Evolutionary conservation across 352 stramenopile species (phyloP).

Genomic region (Elongisporangium prolatum): DNA sequence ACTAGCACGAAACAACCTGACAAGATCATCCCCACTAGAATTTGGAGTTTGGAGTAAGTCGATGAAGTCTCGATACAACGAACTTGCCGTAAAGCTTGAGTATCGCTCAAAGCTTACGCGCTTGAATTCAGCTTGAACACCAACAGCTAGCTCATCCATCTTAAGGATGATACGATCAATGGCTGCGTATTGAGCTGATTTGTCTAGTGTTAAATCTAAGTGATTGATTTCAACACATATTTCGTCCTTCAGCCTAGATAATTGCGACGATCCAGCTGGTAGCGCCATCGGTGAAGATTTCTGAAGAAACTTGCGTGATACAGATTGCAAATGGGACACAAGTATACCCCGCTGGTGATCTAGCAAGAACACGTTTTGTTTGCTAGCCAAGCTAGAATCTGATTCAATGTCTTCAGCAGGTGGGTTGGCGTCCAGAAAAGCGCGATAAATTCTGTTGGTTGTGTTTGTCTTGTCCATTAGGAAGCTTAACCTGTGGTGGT

Average conservation of each 20-base stretch:
- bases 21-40: slow-evolving; percentile 20
- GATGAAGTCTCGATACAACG: slow-evolving; percentile 49
- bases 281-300: slow-evolving; percentile 15
- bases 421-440: slow-evolving; percentile 14
- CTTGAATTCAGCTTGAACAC: slow-evolving; percentile 43
- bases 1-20: slow-evolving; percentile 34
- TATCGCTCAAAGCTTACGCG: slow-evolving; percentile 40
- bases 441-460: slow-evolving; percentile 10
- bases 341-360: slow-evolving; percentile 3
- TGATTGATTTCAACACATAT: slow-evolving; percentile 12
- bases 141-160: slow-evolving; percentile 26
- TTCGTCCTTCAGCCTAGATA: slow-evolving; percentile 24
- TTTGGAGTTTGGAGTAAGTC: background rate
- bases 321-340: slow-evolving; percentile 12
- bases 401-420: slow-evolving; percentile 5
- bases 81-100: slow-evolving; percentile 35
- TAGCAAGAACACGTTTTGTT: slow-evolving; percentile 5
- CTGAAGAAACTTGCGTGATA: slow-evolving; percentile 22
- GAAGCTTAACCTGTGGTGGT: slow-evolving; percentile 55
- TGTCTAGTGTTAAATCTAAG: slow-evolving; percentile 1
- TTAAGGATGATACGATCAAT: slow-evolving; percentile 20
- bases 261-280: slow-evolving; percentile 11
- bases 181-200: background rate
- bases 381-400: slow-evolving; percentile 5
- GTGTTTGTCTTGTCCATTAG: slow-evolving; percentile 29